Base-by-base conservation (phyloP, 75 land plant genomes). In the Selaginella moellendorffii region DNA sequence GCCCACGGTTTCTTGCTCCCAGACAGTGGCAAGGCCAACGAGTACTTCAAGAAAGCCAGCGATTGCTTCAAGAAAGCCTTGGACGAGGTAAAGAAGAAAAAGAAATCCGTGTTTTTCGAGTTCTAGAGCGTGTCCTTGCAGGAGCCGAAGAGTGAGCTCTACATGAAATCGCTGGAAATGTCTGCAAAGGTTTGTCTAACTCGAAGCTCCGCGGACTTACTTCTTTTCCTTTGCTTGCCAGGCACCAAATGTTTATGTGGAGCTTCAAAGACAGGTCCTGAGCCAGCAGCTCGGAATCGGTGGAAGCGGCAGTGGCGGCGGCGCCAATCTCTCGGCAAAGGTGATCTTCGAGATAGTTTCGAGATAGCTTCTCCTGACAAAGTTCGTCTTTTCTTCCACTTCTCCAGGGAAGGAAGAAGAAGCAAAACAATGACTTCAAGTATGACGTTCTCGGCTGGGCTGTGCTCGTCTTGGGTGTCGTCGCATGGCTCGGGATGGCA, bases 401-500 rank as follows among this genome's bases (percentile, higher is more conserved):
- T 28, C 28, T 70, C 24, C 72, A 69, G 74, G 62, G 66, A 26
- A 62, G 65, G n/a, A 81, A 78, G 72, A 84, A 82, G 69, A 83
- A 81, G 71, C 64, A 71, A 26, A 75, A 63, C 63, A 77, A 76
- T 58, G 85, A 82, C 61, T 69, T 82, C 2, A 85, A 74, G 72
- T 82, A 85, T 63, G 88, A 82, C 65, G 72, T 85, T 28, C 59
- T 75, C 63, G 88, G 88, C 5, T 82, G 88, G 88, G 63, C 79
- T 14, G 75, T 85, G 31, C 86, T 85, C 65, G 83, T 82, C 0
- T 74, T 82, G 54, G 83, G 85, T 30, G 71, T 82, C 17, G 73
- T 82, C 22, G 80, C 74, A 68, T 79, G 82, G 83, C 72, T 80
- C 0, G 85, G 82, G 28, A 77, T 82, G 73, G 82, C 85, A 26